Base-by-base conservation (phyloP, 768 basidiomycete genomes). In the Podaxis mareebaensis region DNA sequence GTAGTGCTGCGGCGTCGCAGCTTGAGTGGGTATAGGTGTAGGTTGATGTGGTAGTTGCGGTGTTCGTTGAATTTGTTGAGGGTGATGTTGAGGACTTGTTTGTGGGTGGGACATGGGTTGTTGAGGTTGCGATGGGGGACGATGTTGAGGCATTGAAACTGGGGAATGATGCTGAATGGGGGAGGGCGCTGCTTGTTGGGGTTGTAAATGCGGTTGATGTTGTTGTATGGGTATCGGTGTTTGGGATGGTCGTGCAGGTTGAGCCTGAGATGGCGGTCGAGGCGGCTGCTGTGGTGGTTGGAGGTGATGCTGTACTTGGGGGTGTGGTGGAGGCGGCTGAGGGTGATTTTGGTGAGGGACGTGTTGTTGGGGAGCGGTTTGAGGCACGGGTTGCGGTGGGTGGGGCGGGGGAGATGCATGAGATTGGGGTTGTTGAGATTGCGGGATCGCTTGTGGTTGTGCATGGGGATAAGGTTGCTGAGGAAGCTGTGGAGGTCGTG, bases 251-350 rank as follows among this genome's bases (percentile, higher is more conserved):
- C 59, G 67, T 22, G 56, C 38, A 20, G 39, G 44, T 55, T 51
- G 64, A 11, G 15, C 58, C 36, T n/a, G 58, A 28, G 53, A 62
- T 42, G 38, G 64, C 38, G 53, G 65, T 2, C 58, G 61, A 4
- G 58, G 57, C 6, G 57, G 64, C 17, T 67, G 65, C 48, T 66
- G 57, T 8, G 58, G 61, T 36, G 64, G 65, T 48, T 67, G 66
- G n/a, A 69, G 66, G 42, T 64, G 52, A 26, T 70, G 68, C 10
- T 66, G 67, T 8, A 57, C 46, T 46, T 71, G 71, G 10, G 57
- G 54, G 3, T 61, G 72, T 48, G 61, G 67, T 10, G 63, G 67
- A 20, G 30, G 63, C 20, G 64, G 71, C 22, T 69, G 66, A 13
- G 44, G n/a, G 12, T 61, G 52, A 38, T 13, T 48, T 6, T 24